Conservation (phyloP, 352 stramenopile genomes). For the Phytophthora vignae region DNA sequence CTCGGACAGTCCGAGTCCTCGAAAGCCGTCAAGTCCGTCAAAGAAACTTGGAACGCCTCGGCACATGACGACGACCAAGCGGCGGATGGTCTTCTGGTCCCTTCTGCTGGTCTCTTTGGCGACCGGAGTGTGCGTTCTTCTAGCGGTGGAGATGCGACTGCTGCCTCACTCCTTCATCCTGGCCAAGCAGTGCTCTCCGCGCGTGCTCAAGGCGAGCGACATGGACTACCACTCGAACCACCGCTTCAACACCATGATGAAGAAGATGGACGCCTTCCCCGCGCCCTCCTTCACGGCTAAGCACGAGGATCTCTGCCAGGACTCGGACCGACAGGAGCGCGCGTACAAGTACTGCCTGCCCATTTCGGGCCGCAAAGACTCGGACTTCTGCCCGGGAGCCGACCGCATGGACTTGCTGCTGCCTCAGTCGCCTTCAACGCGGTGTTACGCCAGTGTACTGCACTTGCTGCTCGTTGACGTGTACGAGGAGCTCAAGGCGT, state of each 20-base stretch:
- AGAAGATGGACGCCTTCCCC: constrained; percentile 5
- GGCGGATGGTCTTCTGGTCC: neutral
- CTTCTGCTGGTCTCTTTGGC: neutral
- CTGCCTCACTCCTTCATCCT: neutral
- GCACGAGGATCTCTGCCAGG: neutral
- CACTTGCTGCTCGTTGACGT: constrained; percentile 63
- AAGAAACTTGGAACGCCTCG: neutral
- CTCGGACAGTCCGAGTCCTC: neutral
- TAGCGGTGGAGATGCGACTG: constrained; percentile 5
- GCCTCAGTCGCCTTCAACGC: constrained; percentile 12
- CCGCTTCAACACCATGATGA: constrained; percentile 11
- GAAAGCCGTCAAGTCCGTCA: neutral
- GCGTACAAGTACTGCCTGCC: constrained; percentile 45
- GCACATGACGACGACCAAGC: neutral
- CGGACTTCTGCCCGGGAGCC: constrained; percentile 41
- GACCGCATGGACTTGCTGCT: constrained; percentile 53
- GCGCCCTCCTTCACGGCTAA: neutral
- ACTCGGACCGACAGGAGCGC: neutral
- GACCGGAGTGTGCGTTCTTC: neutral
- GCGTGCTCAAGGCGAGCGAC: neutral
- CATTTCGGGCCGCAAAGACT: constrained; percentile 48
- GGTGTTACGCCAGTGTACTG: constrained; percentile 51
- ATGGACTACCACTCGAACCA: constrained; percentile 4
- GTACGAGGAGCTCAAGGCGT: constrained; percentile 41
- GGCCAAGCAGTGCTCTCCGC: neutral